Percentiles rank a stretch among this genome's conserved stretches.
These are phyloP conservation scores for Penicillium fimorum DNA, from an alignment of 495 filamentous ascomycete genomes.

Conservation along the genomic window DNA sequence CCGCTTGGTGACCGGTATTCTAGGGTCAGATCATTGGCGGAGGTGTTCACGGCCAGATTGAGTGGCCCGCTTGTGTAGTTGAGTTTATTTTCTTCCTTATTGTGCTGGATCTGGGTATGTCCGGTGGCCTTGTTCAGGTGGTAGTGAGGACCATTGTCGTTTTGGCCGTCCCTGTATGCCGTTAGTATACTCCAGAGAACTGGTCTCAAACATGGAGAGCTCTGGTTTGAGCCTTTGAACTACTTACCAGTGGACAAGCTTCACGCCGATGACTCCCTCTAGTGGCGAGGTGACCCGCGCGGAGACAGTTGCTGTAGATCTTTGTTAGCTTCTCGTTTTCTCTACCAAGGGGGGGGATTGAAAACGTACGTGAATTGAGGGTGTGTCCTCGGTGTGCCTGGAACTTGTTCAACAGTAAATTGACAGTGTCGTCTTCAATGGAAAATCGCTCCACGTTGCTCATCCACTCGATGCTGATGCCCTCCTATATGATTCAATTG, in stretches of 20 bases:
- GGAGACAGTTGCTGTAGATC: constrained; percentile 26
- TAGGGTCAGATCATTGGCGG: constrained; percentile 56
- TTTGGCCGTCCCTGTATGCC: constrained; percentile 34
- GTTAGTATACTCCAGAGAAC: constrained; percentile 1
- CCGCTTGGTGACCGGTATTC: constrained; percentile 50
- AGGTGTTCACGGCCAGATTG: constrained; percentile 50
- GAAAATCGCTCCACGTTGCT: constrained; percentile 45
- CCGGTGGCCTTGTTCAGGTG: constrained; percentile 52
- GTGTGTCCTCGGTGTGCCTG: constrained; percentile 55
- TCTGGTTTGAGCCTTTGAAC: neutral
- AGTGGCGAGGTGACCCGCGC: constrained; percentile 49
- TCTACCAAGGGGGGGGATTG: neutral
- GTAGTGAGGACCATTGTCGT: constrained; percentile 61
- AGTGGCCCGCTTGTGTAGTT: constrained; percentile 56
- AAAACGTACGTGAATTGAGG: constrained; percentile 51
- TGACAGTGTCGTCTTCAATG: constrained; percentile 36
- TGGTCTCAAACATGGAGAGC: neutral
- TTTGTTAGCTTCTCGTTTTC: neutral
- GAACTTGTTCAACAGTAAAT: constrained; percentile 42
- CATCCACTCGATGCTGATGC: constrained; percentile 47
- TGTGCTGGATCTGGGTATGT: constrained; percentile 47
- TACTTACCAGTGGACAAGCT: constrained; percentile 62
- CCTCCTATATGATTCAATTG: constrained; percentile 25
- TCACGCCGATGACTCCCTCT: constrained; percentile 61
- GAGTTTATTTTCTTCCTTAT: constrained; percentile 40